Evolutionary conservation across 148 eudicot genomes (phyloP).

Genomic region (Talinum fruticosum): DNA sequence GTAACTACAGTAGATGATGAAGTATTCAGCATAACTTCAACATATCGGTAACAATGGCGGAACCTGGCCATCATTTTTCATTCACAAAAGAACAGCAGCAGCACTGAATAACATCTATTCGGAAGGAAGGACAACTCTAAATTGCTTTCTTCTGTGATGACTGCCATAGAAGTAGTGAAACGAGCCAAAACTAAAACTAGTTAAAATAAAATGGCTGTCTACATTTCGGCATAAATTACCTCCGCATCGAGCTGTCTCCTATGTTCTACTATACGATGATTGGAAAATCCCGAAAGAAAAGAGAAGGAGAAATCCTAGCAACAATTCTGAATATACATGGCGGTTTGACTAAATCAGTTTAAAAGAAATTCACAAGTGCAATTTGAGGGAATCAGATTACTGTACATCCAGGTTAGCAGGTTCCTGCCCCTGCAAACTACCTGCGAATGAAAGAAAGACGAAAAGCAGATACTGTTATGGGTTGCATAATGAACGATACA

Average conservation of each 20-base stretch:
- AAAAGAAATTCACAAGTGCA: slow-evolving; percentile 6
- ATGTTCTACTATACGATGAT: background rate
- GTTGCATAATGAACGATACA: background rate
- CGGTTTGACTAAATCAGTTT: slow-evolving; percentile 17
- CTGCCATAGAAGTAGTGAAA: background rate
- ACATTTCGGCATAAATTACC: background rate
- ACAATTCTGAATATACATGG: slow-evolving; percentile 23
- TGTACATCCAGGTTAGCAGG: slow-evolving; percentile 27
- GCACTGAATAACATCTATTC: background rate
- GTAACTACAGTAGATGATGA: too few species aligned
- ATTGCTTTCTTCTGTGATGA: background rate
- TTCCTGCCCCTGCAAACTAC: slow-evolving; percentile 7
- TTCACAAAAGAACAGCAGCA: background rate
- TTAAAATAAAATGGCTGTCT: slow-evolving; percentile 6
- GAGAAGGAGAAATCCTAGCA: slow-evolving; percentile 9
- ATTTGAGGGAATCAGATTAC: slow-evolving; percentile 18
- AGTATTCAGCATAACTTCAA: too few species aligned
- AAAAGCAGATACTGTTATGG: background rate
- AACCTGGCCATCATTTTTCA: background rate
- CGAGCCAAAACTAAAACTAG: background rate
- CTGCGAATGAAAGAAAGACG: slow-evolving; percentile 2
- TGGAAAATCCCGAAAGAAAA: background rate
- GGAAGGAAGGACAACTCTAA: background rate
- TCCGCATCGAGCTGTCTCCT: background rate
- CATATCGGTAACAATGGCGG: background rate